Base-by-base conservation (phyloP, 108 stramenopile species). In the Aurantiochytrium sp. region DNA sequence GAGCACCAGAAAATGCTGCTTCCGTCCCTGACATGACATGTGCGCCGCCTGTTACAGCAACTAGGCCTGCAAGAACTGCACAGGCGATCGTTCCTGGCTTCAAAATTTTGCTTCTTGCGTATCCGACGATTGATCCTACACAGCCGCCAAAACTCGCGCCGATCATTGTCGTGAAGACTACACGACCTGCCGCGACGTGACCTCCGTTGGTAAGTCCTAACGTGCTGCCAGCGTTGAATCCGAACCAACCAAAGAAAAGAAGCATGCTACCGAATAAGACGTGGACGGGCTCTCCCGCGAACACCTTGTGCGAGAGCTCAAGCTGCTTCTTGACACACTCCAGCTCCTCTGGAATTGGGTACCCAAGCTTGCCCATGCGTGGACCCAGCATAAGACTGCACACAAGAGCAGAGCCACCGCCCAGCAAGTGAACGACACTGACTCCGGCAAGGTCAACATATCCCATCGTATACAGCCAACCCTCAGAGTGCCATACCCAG, bases 351-450 rank as follows among this genome's bases (percentile, higher is more conserved):
- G 58, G 12, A 5, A 44, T 53, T 4, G 51, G 23, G n/a, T n/a
- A 14, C 16, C n/a, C 5, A 10, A 72, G 53, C 4, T 44, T 29
- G 44, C 60, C 69, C n/a, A 58, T 5, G 43, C 89, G 89, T 16
- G 89, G 72, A 21, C 89, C 58, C 14, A 59, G 89, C 42, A 72
- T 72, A 12, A 90, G 25, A 0, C 96, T 92, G 25, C 94, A 97
- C 59, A 96, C 94, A 69, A 98, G 93, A 5, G 96, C 96, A 4
- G 96, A 95, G 58, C 90, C 71, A 29, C 97, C 97, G 69, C 97
- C 96, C 18, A 93, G 92, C 29, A 96, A 25, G 88, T 97, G 96
- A 4, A 96, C 96, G n/a, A 94, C 94, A 19, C 93, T 93, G n/a
- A 89, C 91, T 18, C 96, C 96, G 23, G 96, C 95, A 89, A 96